Evolutionary conservation across 345 rosid genomes (phyloP).

Genomic region (Aquilaria sinensis): DNA sequence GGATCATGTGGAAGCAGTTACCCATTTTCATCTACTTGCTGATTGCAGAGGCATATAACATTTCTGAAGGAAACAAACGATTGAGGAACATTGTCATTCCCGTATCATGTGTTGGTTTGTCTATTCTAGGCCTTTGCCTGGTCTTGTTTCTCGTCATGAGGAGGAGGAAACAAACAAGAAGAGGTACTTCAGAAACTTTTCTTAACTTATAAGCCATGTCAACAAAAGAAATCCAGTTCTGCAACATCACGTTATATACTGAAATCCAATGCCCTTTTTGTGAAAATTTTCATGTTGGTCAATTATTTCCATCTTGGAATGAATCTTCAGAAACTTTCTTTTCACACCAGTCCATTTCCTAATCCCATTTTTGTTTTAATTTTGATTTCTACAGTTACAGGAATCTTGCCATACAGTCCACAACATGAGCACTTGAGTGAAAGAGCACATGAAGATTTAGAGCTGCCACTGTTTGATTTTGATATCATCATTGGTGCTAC

Average conservation of each 20-base stretch:
- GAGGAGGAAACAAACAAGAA: constrained; percentile 7
- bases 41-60: neutral
- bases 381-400: neutral
- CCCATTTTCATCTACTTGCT: neutral
- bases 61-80: neutral
- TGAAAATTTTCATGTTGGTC: neutral
- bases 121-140: neutral
- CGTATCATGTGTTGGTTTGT: neutral
- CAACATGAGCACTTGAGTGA: neutral
- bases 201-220: neutral
- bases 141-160: neutral
- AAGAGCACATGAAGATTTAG: constrained; percentile 12
- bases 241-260: too few species aligned
- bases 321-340: neutral
- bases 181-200: neutral
- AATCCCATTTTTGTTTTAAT: neutral
- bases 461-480: constrained; percentile 5
- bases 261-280: neutral
- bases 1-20: neutral
- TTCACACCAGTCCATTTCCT: too few species aligned
- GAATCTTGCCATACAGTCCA: neutral
- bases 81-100: constrained; percentile 1
- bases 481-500: neutral
- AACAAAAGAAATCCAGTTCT: too few species aligned
- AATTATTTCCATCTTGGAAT: neutral